Percentiles rank a stretch among this genome's conserved stretches.
phyloP scores from a whole-genome alignment of 2,329 filamentous ascomycete genomes.

The Phialophora expanda region DNA sequence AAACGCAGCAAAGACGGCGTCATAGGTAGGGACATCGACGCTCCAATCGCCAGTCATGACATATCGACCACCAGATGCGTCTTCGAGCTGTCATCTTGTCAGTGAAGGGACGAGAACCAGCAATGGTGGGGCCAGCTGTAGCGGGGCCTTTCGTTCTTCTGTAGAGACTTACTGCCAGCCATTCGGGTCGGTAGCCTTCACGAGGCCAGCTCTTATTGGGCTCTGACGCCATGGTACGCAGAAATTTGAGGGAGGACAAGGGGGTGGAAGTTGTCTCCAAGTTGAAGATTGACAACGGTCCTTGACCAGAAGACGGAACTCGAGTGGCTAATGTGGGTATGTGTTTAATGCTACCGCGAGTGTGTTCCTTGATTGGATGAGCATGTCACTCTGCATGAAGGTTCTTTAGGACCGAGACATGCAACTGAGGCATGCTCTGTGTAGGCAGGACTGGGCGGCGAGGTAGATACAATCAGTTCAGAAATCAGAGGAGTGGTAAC shows the following conservation, averaged over 20 bases:
- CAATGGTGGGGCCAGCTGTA: not conserved
- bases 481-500: not conserved
- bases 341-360: not conserved
- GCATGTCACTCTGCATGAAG: not conserved
- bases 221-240: conserved; percentile 14
- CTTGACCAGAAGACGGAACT: not conserved
- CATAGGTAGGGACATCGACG: conserved; percentile 32
- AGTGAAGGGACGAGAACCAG: not conserved
- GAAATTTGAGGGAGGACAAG: not conserved
- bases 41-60: conserved; percentile 33
- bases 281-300: not conserved
- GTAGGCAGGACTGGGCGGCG: no score
- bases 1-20: conserved; percentile 30
- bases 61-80: conserved; percentile 33
- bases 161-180: conserved; percentile 33
- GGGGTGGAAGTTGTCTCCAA: not conserved
- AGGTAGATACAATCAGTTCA: not conserved
- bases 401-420: not conserved
- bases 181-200: conserved; percentile 35
- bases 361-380: not conserved
- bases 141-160: not conserved
- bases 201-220: conserved; percentile 23
- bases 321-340: not conserved
- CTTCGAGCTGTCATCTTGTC: conserved; percentile 31
- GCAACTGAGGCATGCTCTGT: not conserved